Evolutionary conservation across 768 basidiomycete genomes (phyloP), one percentile per base, ranked within the genome.

Genomic region (Mycena galericulata): DNA sequence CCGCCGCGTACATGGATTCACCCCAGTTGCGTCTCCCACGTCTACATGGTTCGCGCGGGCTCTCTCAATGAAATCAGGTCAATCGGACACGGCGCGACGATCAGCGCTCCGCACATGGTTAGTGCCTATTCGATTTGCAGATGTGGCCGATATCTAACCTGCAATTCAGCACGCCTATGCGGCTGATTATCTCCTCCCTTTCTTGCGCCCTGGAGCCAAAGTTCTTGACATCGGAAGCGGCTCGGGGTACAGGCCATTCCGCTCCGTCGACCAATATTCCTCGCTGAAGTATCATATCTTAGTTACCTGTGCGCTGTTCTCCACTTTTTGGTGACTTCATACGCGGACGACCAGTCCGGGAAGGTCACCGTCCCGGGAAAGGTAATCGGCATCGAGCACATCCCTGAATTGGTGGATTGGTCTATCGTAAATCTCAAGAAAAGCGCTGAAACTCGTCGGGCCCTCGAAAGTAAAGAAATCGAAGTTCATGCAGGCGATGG

Each of bases 31-130:
- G 80, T 76, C 65, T 54, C 51, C 34, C 34, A 12, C 50, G 18
- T 18, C 38, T 12, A 34, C 36, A 2, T 10, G 30, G 32, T n/a
- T 47, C 32, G 24, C 40, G 41, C 32, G 43, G 45, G 20, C 15
- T 41, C 40, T 63, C 64, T 68, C 46, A 41, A 9, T 38, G n/a
- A n/a, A 67, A 67, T 38, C 73, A 93, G 93, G 76, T 67, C 84
- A 20, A 96, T 96, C 57, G 92, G 93, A 2, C 87, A 92, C 74
- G 91, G 89, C 15, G 97, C 96, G 17, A 99, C 97, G 0, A 98
- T 99, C 69, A 95, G 93, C 41, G 97, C 97, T 0, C 97, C 97
- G 1, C 97, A 99, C 77, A 99, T 99, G 97, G 93, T 92, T n/a
- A n/a, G n/a, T 58, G 75, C 34, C 8, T 17, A 22, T 20, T 29